Percentiles rank a stretch among this genome's conserved stretches.
Conservation (phyloP, 1,284 basidiomycete species). For the Sphaerobolus stellatus region DNA sequence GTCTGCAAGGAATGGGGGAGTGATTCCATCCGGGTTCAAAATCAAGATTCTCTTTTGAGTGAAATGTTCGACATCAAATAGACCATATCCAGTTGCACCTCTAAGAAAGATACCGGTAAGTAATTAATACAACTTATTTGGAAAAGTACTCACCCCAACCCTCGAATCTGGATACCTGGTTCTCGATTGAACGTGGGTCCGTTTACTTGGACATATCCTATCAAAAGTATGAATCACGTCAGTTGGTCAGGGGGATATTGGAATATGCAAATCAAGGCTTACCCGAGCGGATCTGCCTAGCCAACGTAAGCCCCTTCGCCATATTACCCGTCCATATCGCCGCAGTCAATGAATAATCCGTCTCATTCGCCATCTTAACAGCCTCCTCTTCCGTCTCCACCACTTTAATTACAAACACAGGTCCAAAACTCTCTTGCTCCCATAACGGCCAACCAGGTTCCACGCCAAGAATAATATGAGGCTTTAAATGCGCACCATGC, state of each 20-base stretch:
- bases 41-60: too few relatives aligned
- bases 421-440: slow-evolving; percentile 60
- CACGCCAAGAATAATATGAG: slow-evolving; percentile 51
- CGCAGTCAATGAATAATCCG: slow-evolving; percentile 53
- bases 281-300: slow-evolving; percentile 49
- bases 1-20: too few relatives aligned
- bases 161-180: slow-evolving; percentile 20
- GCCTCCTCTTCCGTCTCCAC: slow-evolving; percentile 54
- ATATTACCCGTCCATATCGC: slow-evolving; percentile 55
- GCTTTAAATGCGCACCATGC: slow-evolving; percentile 48
- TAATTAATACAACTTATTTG: neutral
- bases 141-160: slow-evolving; percentile 28
- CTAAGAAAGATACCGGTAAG: slow-evolving; percentile 24
- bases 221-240: neutral
- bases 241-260: neutral
- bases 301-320: slow-evolving; percentile 46
- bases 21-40: too few relatives aligned
- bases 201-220: slow-evolving; percentile 44
- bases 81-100: slow-evolving; percentile 52
- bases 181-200: slow-evolving; percentile 32
- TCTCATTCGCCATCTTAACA: slow-evolving; percentile 52
- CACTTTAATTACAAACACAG: slow-evolving; percentile 48
- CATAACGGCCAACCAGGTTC: slow-evolving; percentile 51
- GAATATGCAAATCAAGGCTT: slow-evolving; percentile 10
- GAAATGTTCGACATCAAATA: slow-evolving; percentile 52